Base-by-base conservation (phyloP, 1,139 yeast genomes). In the Geotrichum histeridarum region DNA sequence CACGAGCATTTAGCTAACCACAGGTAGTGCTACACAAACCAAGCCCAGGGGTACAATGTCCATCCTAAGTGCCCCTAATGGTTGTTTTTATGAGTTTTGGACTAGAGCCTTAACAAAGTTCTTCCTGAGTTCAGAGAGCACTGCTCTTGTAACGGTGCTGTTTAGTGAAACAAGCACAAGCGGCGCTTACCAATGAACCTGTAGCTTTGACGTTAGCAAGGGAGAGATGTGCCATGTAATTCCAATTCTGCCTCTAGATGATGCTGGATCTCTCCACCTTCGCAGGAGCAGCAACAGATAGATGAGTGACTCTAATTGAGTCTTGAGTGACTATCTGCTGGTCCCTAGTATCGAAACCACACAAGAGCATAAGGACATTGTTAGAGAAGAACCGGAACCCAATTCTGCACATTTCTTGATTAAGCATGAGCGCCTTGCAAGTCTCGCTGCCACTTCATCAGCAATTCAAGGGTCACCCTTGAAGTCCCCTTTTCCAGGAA, bases 71-170 rank as follows among this genome's bases (percentile, higher is more conserved):
- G 11, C 48, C 22, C 48, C 48, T 44, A 44, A 32, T 44, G 48
- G 48, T 44, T 44, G 22, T 44, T 18, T 9, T 44, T 32, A 32
- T 33, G 48, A 32, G 48, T 44, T 44, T 44, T 44, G 38, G 39
- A 33, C 9, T n/a, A 4, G 8, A 11, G 18, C 47, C 12, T 2
- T 6, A 15, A 5, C 22, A 4, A 3, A 17, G 8, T 31, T 36
- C 37, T 8, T 43, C 37, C 18, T 43, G 9, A 9, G 14, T 18
- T 31, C 36, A 43, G 47, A 31, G 8, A 41, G 31, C 44, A 22
- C 11, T 11, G 37, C 37, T 15, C 30, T 17, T n/a, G 3, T 8
- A 15, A 12, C n/a, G n/a, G 30, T 33, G 31, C 38, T 44, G 31
- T 38, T 44, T 17, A 32, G 48, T 9, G 48, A 32, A 44, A 18